A percentile compares a stretch with the other conserved stretches of the same genome.
Conservation (phyloP, 2,329 filamentous ascomycete genomes). For the Ceratocystis albifundus region DNA sequence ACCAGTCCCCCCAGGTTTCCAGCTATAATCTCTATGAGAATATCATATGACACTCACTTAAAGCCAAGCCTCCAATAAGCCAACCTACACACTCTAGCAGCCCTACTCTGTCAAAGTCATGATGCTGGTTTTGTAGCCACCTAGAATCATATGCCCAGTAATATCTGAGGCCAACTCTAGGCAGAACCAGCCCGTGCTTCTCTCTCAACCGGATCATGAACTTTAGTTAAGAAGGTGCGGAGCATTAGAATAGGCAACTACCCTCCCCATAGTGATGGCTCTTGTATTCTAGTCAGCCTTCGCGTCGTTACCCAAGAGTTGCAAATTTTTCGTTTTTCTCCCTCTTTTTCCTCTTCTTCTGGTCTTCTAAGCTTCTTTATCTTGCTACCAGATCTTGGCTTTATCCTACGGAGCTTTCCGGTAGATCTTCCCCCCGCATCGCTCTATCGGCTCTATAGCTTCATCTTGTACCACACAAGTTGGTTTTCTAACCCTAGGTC, state of each 20-base stretch:
- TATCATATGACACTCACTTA: too few relatives aligned
- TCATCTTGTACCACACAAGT: constrained; percentile 11
- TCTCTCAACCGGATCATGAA: not conserved
- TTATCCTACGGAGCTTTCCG: not conserved
- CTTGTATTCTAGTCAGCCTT: not conserved
- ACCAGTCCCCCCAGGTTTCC: too few relatives aligned
- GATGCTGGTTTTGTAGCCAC: not conserved
- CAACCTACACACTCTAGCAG: not conserved
- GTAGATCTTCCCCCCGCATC: not conserved
- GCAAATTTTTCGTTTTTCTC: not conserved
- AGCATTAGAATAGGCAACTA: constrained; percentile 1
- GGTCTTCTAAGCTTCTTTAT: not conserved
- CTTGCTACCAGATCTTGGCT: not conserved
- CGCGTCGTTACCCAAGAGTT: not conserved
- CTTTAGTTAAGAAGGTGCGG: not conserved
- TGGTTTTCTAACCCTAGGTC: constrained; percentile 6
- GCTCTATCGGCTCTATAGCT: constrained; percentile 5
- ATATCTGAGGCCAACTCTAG: not conserved
- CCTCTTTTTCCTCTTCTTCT: not conserved
- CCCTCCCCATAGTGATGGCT: not conserved
- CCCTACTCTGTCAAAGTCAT: not conserved
- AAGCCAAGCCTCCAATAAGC: too few relatives aligned
- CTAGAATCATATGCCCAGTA: not conserved
- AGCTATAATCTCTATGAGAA: too few relatives aligned
- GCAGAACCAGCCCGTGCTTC: not conserved